Conservation (phyloP, 225 moss, liverwort and hornwort species). For the Polytrichum formosum region DNA sequence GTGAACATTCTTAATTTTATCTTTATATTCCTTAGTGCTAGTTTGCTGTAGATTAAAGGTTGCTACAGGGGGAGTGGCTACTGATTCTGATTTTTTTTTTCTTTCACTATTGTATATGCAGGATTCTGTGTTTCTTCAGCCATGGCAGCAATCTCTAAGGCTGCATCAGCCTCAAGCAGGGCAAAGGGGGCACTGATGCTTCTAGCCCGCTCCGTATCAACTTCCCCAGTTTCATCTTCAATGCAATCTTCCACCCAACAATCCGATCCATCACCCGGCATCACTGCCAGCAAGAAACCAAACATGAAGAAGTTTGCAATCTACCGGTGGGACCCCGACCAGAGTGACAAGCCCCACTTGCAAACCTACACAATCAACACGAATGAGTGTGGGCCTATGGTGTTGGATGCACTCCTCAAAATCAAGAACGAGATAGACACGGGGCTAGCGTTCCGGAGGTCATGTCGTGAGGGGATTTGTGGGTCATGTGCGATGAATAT, state of each 20-base stretch:
- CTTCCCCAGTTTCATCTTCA: slow-evolving; percentile 6
- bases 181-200: slow-evolving; percentile 19
- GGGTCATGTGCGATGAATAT: slow-evolving; percentile 99
- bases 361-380: slow-evolving; percentile 74
- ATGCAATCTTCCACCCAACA: slow-evolving; percentile 17
- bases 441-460: slow-evolving; percentile 77
- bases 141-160: slow-evolving; percentile 43
- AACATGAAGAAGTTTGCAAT: slow-evolving; percentile 88
- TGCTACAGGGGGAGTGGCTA: no score
- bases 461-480: slow-evolving; percentile 99
- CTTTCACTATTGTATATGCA: no score
- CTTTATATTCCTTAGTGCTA: no score
- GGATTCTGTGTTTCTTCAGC: no score
- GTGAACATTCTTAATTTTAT: no score
- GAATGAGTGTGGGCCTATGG: slow-evolving; percentile 93
- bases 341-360: slow-evolving; percentile 59
- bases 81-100: no score
- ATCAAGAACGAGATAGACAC: slow-evolving; percentile 92
- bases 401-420: slow-evolving; percentile 88
- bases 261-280: slow-evolving; percentile 34
- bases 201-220: slow-evolving; percentile 30
- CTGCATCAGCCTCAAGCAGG: slow-evolving; percentile 18
- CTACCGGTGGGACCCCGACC: slow-evolving; percentile 89
- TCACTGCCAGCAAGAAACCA: slow-evolving; percentile 29
- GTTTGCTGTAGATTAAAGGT: no score